Percentiles rank a stretch among this genome's conserved stretches.
These are phyloP conservation scores for Abrus pulchellus DNA, from an alignment of 306 rosid genomes.

Conservation along the genomic window DNA sequence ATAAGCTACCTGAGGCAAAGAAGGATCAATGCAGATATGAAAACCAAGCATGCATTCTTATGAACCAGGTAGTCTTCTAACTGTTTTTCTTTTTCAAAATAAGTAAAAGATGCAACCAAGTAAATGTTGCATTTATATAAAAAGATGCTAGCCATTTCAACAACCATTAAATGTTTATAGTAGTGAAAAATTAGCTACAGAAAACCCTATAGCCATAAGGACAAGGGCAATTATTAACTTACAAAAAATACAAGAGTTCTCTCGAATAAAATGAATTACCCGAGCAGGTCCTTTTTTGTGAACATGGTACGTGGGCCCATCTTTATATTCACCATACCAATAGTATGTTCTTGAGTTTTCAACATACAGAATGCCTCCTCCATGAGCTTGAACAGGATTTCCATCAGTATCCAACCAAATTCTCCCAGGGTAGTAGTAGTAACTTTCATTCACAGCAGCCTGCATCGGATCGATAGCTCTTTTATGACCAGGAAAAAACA, in stretches of 20 bases:
- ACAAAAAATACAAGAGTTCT: constrained; percentile 28
- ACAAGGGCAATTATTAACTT: constrained; percentile 31
- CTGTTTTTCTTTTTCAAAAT: neutral
- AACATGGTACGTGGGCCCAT: constrained; percentile 89
- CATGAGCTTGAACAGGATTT: constrained; percentile 96
- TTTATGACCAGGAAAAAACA: constrained; percentile 80
- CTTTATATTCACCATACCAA: constrained; percentile 99
- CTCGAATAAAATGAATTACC: constrained; percentile 63
- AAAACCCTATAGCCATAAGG: constrained; percentile 33
- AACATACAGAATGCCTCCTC: constrained; percentile 90
- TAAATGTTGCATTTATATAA: constrained; percentile 10
- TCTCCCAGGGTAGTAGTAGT: constrained; percentile 83
- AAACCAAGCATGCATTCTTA: constrained; percentile 15
- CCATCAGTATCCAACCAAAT: constrained; percentile 96
- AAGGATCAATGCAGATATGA: constrained; percentile 18
- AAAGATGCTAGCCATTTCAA: neutral
- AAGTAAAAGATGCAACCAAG: constrained; percentile 30
- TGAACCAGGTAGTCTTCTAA: neutral
- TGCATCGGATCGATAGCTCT: constrained; percentile 71
- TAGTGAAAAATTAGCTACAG: constrained; percentile 15
- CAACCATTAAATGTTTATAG: neutral
- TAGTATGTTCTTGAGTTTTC: constrained; percentile 77
- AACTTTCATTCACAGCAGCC: constrained; percentile 65
- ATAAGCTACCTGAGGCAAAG: neutral
- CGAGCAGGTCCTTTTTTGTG: constrained; percentile 91